A percentile compares a stretch with the other conserved stretches of the same genome.
Conservation (phyloP, 352 stramenopile species). For the Phytophthora pisi region DNA sequence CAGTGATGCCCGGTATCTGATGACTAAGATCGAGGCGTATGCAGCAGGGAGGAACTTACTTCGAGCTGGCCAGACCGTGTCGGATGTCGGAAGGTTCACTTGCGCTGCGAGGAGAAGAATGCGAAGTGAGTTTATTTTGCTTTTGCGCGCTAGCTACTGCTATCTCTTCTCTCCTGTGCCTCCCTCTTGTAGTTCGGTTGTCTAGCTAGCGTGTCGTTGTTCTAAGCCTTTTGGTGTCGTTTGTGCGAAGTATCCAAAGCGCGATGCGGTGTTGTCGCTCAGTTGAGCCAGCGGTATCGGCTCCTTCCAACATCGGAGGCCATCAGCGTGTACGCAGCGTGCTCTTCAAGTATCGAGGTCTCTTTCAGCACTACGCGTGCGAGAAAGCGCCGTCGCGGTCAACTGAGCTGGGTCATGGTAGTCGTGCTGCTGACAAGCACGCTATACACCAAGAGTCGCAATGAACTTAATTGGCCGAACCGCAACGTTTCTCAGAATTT, state of each 20-base stretch:
- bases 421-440: constrained; percentile 12
- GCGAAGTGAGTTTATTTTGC: too few relatives aligned
- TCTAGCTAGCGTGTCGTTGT: too few relatives aligned
- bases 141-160: too few relatives aligned
- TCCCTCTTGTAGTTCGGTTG: too few relatives aligned
- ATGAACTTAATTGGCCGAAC: background rate
- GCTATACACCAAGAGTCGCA: too few relatives aligned
- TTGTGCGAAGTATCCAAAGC: too few relatives aligned
- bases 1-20: constrained; percentile 16
- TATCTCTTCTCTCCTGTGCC: too few relatives aligned
- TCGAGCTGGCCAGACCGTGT: background rate
- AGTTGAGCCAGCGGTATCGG: too few relatives aligned
- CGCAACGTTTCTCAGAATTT: background rate
- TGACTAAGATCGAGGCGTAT: constrained; percentile 16
- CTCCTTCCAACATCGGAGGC: background rate
- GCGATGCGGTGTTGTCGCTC: too few relatives aligned
- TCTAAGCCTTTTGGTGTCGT: too few relatives aligned
- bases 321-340: background rate
- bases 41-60: constrained; percentile 14
- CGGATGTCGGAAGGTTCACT: background rate
- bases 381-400: constrained; percentile 16
- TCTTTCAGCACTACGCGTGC: background rate
- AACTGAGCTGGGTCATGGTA: constrained; percentile 7
- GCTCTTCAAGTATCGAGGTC: constrained; percentile 6
- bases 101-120: too few relatives aligned